Evolutionary conservation across 1,284 basidiomycete species (phyloP), one percentile per base, ranked within the genome.

Genomic region (Cutaneotrichosporon mucoides): DNA sequence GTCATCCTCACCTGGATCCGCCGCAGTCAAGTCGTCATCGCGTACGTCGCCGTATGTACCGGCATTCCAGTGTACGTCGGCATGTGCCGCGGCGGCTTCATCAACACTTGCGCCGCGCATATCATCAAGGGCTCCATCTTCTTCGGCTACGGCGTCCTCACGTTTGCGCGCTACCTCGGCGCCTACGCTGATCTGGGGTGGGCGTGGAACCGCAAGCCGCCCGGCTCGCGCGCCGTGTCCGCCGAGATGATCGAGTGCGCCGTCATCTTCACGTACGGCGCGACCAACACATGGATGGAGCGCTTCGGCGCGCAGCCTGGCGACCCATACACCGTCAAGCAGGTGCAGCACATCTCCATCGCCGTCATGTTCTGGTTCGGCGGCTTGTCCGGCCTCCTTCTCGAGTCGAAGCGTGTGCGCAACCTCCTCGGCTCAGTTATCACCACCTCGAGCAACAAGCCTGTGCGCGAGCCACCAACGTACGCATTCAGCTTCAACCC

Each of bases 281-380:
- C 85, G 46, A 89, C 90, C 47, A 96, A 98, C 75, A 93, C 89
- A 7, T 98, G 92, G 92, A 92, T 98, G 90, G 94, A 98, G 77
- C 85, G 91, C 53, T 90, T 96, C 67, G 93, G 92, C 7, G 88
- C 87, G 0, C 76, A 84, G 16, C 78, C 88, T 0, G 91, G 90
- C 15, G 87, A 89, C 71, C 90, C 93, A 3, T 96, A 85, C 78
- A 90, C 90, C 1, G 89, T 93, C 52, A 96, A 95, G 79, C 86
- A 97, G 75, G 84, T 97, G 16, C 92, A 98, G 75, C 95, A 98
- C 75, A 95, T 96, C 65, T 86, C 88, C 58, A 97, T 98, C 63
- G 93, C 93, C 8, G 75, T 81, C 62, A 79, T 72, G 89, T 97
- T 95, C 79, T 96, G 91, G 87, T 95, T 93, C 69, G 92, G 90